A percentile compares a stretch with the other conserved stretches of the same genome.
Conservation (phyloP, 495 filamentous ascomycete species). For the Penicillium coprophilum region DNA sequence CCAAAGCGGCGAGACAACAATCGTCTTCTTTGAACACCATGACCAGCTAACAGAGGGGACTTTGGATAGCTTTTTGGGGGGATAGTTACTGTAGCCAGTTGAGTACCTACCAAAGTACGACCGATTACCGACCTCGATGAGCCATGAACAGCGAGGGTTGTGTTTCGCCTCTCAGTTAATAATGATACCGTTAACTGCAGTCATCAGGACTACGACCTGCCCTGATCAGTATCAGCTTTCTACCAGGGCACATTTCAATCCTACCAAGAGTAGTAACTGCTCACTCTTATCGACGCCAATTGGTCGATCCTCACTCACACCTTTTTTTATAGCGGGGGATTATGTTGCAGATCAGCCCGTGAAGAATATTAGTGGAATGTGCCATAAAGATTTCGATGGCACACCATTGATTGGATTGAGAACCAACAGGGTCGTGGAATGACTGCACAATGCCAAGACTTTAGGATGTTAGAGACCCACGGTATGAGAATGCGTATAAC, state of each 20-base stretch:
- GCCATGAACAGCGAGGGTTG: not conserved
- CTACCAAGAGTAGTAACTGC: not conserved
- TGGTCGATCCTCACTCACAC: not conserved
- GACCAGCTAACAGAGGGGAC: not conserved
- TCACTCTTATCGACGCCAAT: not conserved
- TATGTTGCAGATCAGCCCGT: not conserved
- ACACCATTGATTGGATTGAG: not conserved
- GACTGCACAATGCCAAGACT: not conserved
- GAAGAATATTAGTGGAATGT: not conserved
- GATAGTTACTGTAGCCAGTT: not conserved
- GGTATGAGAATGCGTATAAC: not conserved
- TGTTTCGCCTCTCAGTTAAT: too few relatives aligned
- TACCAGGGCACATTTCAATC: not conserved
- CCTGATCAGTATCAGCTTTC: not conserved
- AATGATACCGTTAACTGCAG: too few relatives aligned
- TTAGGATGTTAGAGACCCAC: not conserved
- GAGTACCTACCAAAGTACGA: not conserved
- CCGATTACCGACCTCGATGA: not conserved
- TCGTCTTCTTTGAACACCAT: not conserved
- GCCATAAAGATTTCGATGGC: not conserved
- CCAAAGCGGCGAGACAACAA: not conserved
- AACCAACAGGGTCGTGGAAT: not conserved
- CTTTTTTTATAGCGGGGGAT: not conserved
- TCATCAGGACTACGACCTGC: not conserved
- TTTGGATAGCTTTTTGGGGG: not conserved